Evolutionary conservation across 768 basidiomycete species (phyloP), one percentile per base, ranked within the genome.

Genomic region (Boletellus sp.): DNA sequence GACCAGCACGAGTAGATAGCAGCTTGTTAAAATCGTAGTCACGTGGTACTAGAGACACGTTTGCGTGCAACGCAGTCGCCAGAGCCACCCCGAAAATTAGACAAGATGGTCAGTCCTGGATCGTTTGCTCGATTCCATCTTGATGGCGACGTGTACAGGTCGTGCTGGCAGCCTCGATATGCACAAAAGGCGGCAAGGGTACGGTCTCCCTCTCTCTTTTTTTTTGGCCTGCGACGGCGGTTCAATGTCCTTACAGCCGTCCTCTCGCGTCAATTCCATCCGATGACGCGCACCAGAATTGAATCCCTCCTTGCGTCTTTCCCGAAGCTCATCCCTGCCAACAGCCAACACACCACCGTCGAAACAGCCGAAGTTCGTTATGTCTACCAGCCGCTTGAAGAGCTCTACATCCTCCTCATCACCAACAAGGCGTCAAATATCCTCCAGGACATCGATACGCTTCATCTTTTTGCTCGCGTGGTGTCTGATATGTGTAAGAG

Each of bases 391-490:
- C 93, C 94, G 0, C 80, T 97, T 40, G 94, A 96, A 69, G 93
- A 97, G 67, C 83, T 98, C 22, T 98, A 97, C 71, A 95, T 98
- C 52, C 78, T 98, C 57, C 79, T 98, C 56, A 94, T 98, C 71
- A 98, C 95, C 47, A 98, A 97, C 74, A 97, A 96, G 69, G 90
- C 92, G 8, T 93, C 90, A n/a, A 99, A 99, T 64, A 98, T 98
- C 61, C 75, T 99, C 34, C 96, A 96, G 74, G 96, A 98, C 68
- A 95, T 98, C 56, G 90, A 96, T 51, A 99, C 95, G 0, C 78
- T 99, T 0, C 91, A 94, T 58, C 86, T 99, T 33, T 87, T 96
- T 60, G 87, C 94, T 1, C 85, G 95, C 31, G 87, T 96, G 41
- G 93, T 96, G 13, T 93, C 93, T 2, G 93, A 95, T 68, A 70